Conservation (phyloP, 495 filamentous ascomycete species). For the Penicillium cataractarum region DNA sequence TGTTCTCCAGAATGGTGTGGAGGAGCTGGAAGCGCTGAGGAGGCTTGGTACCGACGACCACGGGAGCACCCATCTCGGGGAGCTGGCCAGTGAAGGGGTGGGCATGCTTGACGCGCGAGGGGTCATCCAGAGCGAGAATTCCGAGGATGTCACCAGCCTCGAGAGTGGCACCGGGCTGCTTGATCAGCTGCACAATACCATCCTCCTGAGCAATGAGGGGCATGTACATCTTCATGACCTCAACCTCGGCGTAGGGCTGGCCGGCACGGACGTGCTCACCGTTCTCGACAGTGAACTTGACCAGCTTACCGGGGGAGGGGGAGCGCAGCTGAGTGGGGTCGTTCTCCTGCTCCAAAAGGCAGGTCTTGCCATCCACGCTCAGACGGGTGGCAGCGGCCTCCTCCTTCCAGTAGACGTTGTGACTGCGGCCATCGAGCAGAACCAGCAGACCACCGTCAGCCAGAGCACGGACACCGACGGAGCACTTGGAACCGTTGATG, state of each 20-base stretch:
- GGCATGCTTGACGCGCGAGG: conserved; percentile 93
- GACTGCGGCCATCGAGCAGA: conserved; percentile 84
- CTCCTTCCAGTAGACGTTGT: conserved; percentile 99
- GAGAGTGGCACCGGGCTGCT: conserved; percentile 97
- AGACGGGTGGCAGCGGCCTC: conserved; percentile 94
- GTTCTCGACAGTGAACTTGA: conserved; percentile 97
- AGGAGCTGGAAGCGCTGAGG: conserved; percentile 82
- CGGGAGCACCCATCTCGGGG: conserved; percentile 82
- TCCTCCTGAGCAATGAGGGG: conserved; percentile 96
- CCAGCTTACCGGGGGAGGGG: conserved; percentile 95
- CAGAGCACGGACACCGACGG: conserved; percentile 88
- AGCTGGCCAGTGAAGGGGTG: conserved; percentile 94
- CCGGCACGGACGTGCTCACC: conserved; percentile 93
- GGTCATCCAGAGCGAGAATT: conserved; percentile 94
- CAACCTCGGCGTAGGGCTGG: conserved; percentile 94
- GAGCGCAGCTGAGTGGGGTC: conserved; percentile 96
- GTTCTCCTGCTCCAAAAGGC: conserved; percentile 97
- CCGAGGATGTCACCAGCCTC: conserved; percentile 99
- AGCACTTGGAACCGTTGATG: conserved; percentile 97
- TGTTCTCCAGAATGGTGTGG: conserved; percentile 80
- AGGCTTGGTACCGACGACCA: conserved; percentile 88
- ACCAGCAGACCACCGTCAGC: conserved; percentile 95
- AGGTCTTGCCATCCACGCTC: conserved; percentile 97
- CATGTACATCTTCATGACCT: conserved; percentile 99
- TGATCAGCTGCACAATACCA: conserved; percentile 96